Evolutionary conservation across 2,329 filamentous ascomycete species (phyloP).

Genomic region (Coleophoma eucalyptorum): DNA sequence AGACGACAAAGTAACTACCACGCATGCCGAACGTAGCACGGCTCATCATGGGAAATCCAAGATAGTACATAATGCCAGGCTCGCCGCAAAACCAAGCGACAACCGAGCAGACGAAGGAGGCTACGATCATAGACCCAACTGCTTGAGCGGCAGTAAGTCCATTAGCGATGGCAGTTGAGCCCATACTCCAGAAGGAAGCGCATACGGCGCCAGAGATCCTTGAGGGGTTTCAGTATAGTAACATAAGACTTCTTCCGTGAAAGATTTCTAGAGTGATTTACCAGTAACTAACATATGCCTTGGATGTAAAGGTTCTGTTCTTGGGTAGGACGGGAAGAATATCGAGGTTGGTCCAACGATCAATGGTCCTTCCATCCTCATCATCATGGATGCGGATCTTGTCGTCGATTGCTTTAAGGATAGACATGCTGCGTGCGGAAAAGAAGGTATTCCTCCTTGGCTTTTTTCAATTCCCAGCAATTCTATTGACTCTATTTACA

Average conservation of each 20-base stretch:
- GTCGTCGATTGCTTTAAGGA: neutral
- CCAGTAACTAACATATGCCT: conserved; percentile 8
- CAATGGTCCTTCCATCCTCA: neutral
- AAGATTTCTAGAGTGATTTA: no score
- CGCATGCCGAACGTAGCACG: conserved; percentile 23
- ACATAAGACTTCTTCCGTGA: no score
- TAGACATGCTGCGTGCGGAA: no score
- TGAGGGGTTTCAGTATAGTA: neutral
- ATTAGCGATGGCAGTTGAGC: conserved; percentile 11
- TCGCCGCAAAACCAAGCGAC: conserved; percentile 16
- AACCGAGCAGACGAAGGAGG: conserved; percentile 7
- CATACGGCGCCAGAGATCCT: neutral
- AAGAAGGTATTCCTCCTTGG: no score
- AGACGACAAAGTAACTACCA: conserved; percentile 20
- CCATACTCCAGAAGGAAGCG: conserved; percentile 9
- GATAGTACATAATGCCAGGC: conserved; percentile 16
- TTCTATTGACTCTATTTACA: no score
- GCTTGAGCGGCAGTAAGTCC: conserved; percentile 13
- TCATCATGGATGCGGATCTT: neutral
- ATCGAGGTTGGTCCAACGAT: conserved; percentile 15
- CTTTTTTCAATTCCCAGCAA: no score
- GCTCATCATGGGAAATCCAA: conserved; percentile 23
- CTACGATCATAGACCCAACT: conserved; percentile 14
- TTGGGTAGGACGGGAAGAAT: conserved; percentile 9
- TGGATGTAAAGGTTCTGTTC: conserved; percentile 8